phyloP scores from a whole-genome alignment of 2,329 filamentous ascomycete genomes.

The Pseudocercospora macadamiae region DNA sequence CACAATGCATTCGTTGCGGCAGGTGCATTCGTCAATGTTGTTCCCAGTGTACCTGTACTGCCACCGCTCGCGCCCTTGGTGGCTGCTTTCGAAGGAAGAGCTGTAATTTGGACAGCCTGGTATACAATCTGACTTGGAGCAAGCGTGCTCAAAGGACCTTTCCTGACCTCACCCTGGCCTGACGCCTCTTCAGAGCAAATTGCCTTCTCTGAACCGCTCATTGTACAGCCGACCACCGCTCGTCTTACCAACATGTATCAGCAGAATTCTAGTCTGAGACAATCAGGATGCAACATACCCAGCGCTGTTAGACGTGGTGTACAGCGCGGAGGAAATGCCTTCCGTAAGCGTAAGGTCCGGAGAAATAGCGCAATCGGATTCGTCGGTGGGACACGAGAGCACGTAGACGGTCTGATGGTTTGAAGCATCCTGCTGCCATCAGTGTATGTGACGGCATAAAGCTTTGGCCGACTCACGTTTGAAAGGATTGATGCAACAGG shows the following conservation, averaged over 20 bases:
- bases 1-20: no score
- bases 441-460: neutral
- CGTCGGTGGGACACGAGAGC: no score
- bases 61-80: no score
- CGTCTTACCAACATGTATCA: no score
- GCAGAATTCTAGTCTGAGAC: no score
- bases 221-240: constrained; percentile 7
- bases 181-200: constrained; percentile 13
- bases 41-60: no score
- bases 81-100: no score
- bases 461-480: neutral
- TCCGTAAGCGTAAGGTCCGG: neutral
- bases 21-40: no score
- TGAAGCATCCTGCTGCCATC: neutral
- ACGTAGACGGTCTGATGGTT: neutral
- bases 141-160: constrained; percentile 6
- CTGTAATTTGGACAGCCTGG: constrained; percentile 22
- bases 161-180: constrained; percentile 11
- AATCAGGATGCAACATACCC: no score
- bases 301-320: neutral
- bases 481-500: neutral
- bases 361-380: no score
- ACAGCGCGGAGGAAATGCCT: neutral
- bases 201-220: constrained; percentile 12
- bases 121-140: constrained; percentile 18